Evolutionary conservation across 1,284 basidiomycete genomes (phyloP), one percentile per base, ranked within the genome.

Genomic region (Taiwanofungus camphoratus): DNA sequence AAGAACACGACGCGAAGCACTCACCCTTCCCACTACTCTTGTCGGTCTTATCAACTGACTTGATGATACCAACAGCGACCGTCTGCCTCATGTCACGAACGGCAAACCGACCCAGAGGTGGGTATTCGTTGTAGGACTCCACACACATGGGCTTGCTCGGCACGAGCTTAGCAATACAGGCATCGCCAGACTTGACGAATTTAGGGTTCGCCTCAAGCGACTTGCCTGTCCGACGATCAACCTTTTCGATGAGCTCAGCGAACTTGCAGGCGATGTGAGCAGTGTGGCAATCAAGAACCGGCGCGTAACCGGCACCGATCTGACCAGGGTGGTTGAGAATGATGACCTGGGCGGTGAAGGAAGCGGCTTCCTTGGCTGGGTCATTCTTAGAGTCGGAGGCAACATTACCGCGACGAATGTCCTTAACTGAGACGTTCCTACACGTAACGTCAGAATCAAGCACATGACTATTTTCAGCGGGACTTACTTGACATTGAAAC

Each of bases 211-310:
- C 74, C 74, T 99, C 93, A 49, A 95, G 77, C 43, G 80, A 77
- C 78, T 96, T 96, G 70, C 94, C 94, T 64, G 89, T 88, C 68
- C 96, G 93, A 66, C 93, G 89, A 77, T 99, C 95, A 69, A 99
- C 98, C 87, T 99, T 98, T 82, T 97, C 92, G 62, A 93, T 77
- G 68, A 97, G 83, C 70, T 95, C 92, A 57, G 92, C 79, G 75
- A 99, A 99, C 77, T 97, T 97, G 90, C 96, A 99, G 56, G 96
- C 96, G 69, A 99, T 99, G 83, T 97, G 95, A 66, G 95, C 93
- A 55, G 95, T 99, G 86, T 99, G 95, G 77, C 95, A 99, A 78
- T 99, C 95, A 59, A 99, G 87, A 51, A 99, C 95, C 49, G 95
- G 95, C 43, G 95, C 92, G 70, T 96, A 95, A 58, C 92, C 92